Evolutionary conservation across 805 yeast species (phyloP).

Genomic region (Candida sonorensis): DNA sequence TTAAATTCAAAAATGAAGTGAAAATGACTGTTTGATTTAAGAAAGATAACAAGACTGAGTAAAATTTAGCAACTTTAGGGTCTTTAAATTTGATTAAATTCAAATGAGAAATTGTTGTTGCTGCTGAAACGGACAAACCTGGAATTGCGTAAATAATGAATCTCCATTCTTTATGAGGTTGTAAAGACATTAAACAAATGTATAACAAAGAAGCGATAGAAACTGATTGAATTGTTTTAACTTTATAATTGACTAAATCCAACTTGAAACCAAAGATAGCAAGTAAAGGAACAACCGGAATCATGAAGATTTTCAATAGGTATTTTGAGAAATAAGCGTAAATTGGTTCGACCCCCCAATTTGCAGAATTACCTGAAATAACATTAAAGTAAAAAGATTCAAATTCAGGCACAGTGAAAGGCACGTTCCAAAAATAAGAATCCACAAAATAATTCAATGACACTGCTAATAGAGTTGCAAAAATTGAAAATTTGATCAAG

Average conservation of each 20-base stretch:
- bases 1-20: conserved; percentile 27
- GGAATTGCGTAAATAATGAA: conserved; percentile 77
- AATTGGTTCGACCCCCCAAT: conserved; percentile 85
- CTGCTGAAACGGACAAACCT: conserved; percentile 53
- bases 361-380: conserved; percentile 59
- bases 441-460: conserved; percentile 60
- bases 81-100: conserved; percentile 6
- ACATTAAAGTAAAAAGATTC: conserved; percentile 70
- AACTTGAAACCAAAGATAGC: conserved; percentile 27
- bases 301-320: conserved; percentile 38
- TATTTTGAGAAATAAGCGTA: conserved; percentile 57
- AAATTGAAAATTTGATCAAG: conserved; percentile 25
- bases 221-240: conserved; percentile 35
- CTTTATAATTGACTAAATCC: conserved; percentile 22
- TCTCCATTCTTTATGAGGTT: conserved; percentile 94
- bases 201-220: conserved; percentile 46
- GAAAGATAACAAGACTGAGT: too few species aligned
- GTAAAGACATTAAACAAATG: conserved; percentile 62
- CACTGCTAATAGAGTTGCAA: conserved; percentile 32
- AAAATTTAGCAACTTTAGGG: too few species aligned
- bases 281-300: conserved; percentile 37
- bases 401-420: conserved; percentile 58
- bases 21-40: conserved; percentile 25
- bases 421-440: conserved; percentile 65
- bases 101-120: conserved; percentile 30